Base-by-base conservation (phyloP, 2,329 filamentous ascomycete species). In the Cladosporium phlei region DNA sequence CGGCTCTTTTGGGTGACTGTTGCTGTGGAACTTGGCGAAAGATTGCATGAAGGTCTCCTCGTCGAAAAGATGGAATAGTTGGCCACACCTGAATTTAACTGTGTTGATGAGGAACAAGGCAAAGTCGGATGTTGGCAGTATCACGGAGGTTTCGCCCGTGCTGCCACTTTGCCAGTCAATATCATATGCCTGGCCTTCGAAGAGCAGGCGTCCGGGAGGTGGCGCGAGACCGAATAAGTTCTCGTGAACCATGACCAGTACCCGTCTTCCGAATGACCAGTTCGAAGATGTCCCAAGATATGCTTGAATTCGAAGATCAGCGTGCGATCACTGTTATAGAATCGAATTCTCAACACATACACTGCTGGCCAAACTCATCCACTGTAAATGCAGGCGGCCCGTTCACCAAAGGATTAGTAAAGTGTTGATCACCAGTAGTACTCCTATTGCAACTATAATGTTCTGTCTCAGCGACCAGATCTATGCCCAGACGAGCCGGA, bases 221-320 rank as follows among this genome's bases (percentile, higher is more conserved):
- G 72, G 58, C 1, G 70, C 67, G 2, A 63, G 61, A 30, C 69
- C 65, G 38, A 70, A 66, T 16, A 75, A 61, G 43, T 70, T 66
- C 48, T 76, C 69, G 38, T 77, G 70, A 0, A 70, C 69, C 42
- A 77, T 65, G 20, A 64, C 68, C n/a, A 79, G 61, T 2, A 77
- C 67, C 14, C 71, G 68, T 6, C 75, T 65, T 20, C 69, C 69
- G 39, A 78, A 79, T 0, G 75, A 74, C 76, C 76, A 79, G 37
- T 76, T 79, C 1, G 76, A 79, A 0, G 75, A 78, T 2, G 73
- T 74, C 1, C 75, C 76, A 7, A 79, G 65, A 48, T 77, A 78
- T 46, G 68, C 74, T 77, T 16, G n/a, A n/a, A n/a, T n/a, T n/a
- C n/a, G n/a, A n/a, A n/a, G n/a, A n/a, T n/a, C n/a, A n/a, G n/a